Conservation (phyloP, 352 stramenopile species). For the Globisporangium viniferum region DNA sequence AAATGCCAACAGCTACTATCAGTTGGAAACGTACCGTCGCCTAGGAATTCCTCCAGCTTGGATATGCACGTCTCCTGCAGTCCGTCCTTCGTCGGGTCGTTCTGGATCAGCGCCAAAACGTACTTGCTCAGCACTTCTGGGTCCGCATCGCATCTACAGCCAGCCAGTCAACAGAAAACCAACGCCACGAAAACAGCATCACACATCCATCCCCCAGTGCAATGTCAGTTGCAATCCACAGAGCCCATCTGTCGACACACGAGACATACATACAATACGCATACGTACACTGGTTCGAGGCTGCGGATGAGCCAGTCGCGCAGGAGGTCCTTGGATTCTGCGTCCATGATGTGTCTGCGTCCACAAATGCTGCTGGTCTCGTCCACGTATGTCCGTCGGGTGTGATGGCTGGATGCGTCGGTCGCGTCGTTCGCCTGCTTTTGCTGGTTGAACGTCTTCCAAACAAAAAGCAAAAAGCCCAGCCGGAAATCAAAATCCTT, state of each 20-base stretch:
- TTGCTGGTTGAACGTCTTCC: conserved; percentile 15
- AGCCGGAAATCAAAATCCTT: too few species aligned
- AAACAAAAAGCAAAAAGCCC: background rate
- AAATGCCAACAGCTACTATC: conserved; percentile 7
- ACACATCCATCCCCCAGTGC: background rate
- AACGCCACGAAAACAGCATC: background rate
- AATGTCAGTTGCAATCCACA: conserved; percentile 5
- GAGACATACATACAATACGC: background rate
- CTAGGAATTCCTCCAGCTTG: conserved; percentile 85
- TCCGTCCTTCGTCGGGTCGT: conserved; percentile 67
- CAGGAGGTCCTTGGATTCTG: conserved; percentile 73
- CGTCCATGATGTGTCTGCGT: conserved; percentile 47
- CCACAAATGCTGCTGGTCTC: conserved; percentile 1
- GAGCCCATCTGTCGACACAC: background rate
- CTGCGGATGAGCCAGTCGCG: conserved; percentile 85
- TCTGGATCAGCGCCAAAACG: conserved; percentile 81
- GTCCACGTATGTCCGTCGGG: background rate
- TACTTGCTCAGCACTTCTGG: conserved; percentile 87
- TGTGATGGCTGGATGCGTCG: conserved; percentile 3
- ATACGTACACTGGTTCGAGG: conserved; percentile 78
- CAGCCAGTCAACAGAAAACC: conserved; percentile 7
- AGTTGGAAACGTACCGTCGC: conserved; percentile 43
- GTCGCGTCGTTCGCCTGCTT: background rate
- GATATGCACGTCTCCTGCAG: conserved; percentile 66
- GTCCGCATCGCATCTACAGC: conserved; percentile 75